These are phyloP conservation scores for Rosa hybrid DNA, from an alignment of 331 rosid genomes.

Conservation along the genomic window DNA sequence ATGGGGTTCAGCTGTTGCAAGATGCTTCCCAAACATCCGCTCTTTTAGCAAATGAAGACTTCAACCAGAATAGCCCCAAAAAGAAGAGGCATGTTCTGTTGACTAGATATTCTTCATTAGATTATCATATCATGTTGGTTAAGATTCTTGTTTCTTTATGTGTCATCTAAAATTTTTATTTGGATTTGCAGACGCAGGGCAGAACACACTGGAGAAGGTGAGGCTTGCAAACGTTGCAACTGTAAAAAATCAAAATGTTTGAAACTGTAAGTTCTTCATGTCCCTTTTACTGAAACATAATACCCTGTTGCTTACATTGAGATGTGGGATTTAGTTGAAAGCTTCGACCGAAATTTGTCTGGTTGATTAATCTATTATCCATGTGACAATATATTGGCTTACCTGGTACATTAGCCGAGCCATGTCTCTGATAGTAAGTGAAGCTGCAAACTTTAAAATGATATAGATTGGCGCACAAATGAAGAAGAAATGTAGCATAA, in stretches of 20 bases:
- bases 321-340: not conserved
- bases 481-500: not conserved
- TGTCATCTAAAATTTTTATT: constrained; percentile 27
- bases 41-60: constrained; percentile 54
- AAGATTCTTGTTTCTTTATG: constrained; percentile 8
- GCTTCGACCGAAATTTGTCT: not conserved
- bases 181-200: constrained; percentile 66
- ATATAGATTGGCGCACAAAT: not conserved
- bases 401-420: not conserved
- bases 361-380: not conserved
- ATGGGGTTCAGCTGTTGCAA: constrained; percentile 55
- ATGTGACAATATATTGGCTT: not conserved
- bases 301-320: not conserved
- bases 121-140: constrained; percentile 10
- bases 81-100: constrained; percentile 67
- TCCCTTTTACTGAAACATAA: constrained; percentile 18
- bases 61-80: constrained; percentile 69
- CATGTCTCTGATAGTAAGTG: constrained; percentile 1
- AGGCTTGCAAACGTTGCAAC: constrained; percentile 80
- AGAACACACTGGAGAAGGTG: constrained; percentile 59
- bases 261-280: constrained; percentile 70
- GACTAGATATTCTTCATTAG: constrained; percentile 12
- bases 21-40: constrained; percentile 55
- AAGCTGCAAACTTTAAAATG: not conserved
- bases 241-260: constrained; percentile 92